phyloP scores from a whole-genome alignment of 176 grass and related monocot genomes.

The Puccinellia tenuiflora region DNA sequence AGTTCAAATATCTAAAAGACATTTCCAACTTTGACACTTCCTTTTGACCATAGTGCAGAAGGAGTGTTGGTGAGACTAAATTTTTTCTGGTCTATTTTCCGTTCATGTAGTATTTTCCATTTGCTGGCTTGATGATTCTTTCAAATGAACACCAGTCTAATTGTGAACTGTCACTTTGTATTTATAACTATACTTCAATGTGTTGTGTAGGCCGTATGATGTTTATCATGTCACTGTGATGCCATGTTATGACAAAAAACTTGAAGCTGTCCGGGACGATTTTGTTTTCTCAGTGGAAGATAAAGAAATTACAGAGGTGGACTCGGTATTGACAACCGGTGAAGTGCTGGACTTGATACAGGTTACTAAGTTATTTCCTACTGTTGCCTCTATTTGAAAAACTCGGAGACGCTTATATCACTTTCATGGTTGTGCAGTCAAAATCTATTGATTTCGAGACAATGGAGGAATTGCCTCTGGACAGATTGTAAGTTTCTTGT shows the following conservation, averaged over 20 bases:
- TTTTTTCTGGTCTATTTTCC: not conserved
- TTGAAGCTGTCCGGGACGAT: constrained; percentile 86
- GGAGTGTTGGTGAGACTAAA: not conserved
- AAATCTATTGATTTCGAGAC: constrained; percentile 78
- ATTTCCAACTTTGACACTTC: not conserved
- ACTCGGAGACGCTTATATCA: constrained; percentile 12
- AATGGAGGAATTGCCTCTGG: constrained; percentile 80
- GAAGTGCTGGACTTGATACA: constrained; percentile 97
- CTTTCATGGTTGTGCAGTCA: constrained; percentile 49
- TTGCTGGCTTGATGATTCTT: not conserved
- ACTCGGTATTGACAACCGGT: constrained; percentile 90
- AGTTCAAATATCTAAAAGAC: not conserved
- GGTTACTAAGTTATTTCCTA: constrained; percentile 37
- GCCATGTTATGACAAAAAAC: constrained; percentile 99
- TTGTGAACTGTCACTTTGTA: not conserved
- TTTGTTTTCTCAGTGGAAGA: constrained; percentile 70
- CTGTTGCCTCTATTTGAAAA: constrained; percentile 8
- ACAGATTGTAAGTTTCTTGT: constrained; percentile 58
- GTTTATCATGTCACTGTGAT: constrained; percentile 97
- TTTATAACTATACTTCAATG: not conserved
- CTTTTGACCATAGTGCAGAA: too few relatives aligned
- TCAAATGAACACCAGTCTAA: not conserved
- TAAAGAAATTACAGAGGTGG: constrained; percentile 79
- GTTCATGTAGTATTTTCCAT: not conserved
- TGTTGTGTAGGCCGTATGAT: constrained; percentile 45